Percentiles rank a stretch among this genome's conserved stretches.
These are phyloP conservation scores for Diospyros lotus DNA, from an alignment of 148 eudicot genomes.

Conservation along the genomic window DNA sequence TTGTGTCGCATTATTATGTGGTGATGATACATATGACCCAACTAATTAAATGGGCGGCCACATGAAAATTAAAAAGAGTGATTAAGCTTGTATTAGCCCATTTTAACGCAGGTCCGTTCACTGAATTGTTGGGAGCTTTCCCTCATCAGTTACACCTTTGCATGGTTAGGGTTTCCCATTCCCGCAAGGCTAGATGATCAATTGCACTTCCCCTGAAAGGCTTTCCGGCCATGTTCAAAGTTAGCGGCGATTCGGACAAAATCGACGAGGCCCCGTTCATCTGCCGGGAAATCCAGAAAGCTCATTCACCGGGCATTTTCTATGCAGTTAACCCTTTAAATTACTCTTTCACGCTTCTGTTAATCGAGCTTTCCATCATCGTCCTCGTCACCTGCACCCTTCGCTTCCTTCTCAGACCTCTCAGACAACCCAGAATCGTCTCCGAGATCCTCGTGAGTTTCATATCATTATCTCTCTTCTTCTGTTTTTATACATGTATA, in stretches of 20 bases:
- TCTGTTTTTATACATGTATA: too few species aligned
- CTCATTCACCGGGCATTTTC: constrained; percentile 45
- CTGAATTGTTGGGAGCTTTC: constrained; percentile 1
- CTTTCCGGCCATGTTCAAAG: constrained; percentile 8
- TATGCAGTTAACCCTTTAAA: constrained; percentile 35
- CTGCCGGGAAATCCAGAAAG: constrained; percentile 21
- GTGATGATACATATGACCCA: neutral
- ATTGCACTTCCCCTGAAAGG: neutral
- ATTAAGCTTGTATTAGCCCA: constrained; percentile 12
- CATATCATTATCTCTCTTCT: neutral
- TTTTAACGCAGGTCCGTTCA: constrained; percentile 38
- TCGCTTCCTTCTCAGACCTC: constrained; percentile 61
- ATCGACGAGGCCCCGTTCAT: constrained; percentile 3
- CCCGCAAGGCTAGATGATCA: constrained; percentile 8
- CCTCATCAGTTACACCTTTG: neutral
- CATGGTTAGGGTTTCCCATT: neutral
- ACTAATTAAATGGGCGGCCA: neutral
- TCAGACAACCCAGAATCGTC: constrained; percentile 61
- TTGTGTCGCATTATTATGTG: too few species aligned
- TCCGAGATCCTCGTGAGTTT: constrained; percentile 63
- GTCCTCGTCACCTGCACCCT: constrained; percentile 41
- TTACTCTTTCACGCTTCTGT: constrained; percentile 50
- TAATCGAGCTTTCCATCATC: constrained; percentile 43
- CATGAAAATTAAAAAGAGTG: neutral
- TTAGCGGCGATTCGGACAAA: neutral